Conservation (phyloP, 495 filamentous ascomycete species). For the Aspergillus olivimuriae region DNA sequence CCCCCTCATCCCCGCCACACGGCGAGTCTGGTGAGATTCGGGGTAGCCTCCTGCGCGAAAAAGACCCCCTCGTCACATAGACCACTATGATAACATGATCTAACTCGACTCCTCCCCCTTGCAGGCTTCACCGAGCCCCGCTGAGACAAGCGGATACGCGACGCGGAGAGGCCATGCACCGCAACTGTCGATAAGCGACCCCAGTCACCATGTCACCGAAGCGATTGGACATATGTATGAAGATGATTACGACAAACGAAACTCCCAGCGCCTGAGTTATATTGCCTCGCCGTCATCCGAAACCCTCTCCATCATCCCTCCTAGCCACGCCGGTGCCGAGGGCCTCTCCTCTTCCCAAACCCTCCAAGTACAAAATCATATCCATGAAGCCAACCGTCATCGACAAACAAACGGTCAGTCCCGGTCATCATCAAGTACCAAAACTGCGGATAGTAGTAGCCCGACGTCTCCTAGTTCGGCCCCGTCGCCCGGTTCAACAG, state of each 20-base stretch:
- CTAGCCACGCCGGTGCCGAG: conserved; percentile 40
- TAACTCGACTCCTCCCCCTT: conserved; percentile 1
- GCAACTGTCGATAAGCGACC: conserved; percentile 67
- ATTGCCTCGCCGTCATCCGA: conserved; percentile 47
- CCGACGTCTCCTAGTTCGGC: conserved; percentile 55
- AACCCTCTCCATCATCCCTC: conserved; percentile 39
- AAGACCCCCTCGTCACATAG: not conserved
- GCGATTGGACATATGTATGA: conserved; percentile 96
- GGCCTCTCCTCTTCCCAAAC: conserved; percentile 34
- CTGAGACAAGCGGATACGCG: conserved; percentile 48
- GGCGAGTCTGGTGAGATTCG: too few relatives aligned
- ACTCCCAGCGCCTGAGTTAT: conserved; percentile 60
- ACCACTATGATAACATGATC: conserved; percentile 1
- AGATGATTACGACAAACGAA: conserved; percentile 63
- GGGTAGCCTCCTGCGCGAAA: not conserved
- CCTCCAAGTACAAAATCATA: conserved; percentile 22
- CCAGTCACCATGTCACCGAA: conserved; percentile 95
- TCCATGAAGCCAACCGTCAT: conserved; percentile 16
- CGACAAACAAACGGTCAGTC: conserved; percentile 36
- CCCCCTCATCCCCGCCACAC: too few relatives aligned
- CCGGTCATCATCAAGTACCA: conserved; percentile 32
- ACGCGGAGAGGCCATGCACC: conserved; percentile 56
- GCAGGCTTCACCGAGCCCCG: conserved; percentile 47
- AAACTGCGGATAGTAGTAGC: conserved; percentile 41
- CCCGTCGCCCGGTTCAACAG: conserved; percentile 44